Evolutionary conservation across 176 grass and related monocot species (phyloP).

Genomic region (Aechmea fasciata): DNA sequence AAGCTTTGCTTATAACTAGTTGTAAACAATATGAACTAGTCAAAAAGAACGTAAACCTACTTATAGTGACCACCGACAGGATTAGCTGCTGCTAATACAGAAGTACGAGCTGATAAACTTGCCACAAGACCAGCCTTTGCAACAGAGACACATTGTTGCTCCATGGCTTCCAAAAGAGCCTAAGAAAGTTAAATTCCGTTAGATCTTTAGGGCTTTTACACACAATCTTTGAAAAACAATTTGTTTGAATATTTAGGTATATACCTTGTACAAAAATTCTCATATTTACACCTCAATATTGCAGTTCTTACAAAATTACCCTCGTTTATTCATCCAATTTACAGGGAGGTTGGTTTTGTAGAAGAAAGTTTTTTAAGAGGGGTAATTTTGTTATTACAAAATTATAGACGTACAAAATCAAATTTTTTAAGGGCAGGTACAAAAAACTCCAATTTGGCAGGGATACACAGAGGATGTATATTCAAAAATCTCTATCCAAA

Average conservation of each 20-base stretch:
- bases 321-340: too few species aligned
- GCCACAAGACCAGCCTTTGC: conserved; percentile 97
- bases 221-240: too few species aligned
- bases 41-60: conserved; percentile 35
- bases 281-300: too few species aligned
- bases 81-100: conserved; percentile 89
- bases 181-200: conserved; percentile 41
- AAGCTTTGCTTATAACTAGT: not conserved
- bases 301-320: too few species aligned
- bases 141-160: conserved; percentile 94
- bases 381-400: too few species aligned
- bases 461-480: too few species aligned
- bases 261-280: not conserved
- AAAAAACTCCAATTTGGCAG: too few species aligned
- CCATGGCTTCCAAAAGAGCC: conserved; percentile 97
- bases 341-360: too few species aligned
- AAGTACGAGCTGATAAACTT: conserved; percentile 82
- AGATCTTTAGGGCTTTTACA: conserved; percentile 6
- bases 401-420: too few species aligned
- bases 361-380: too few species aligned
- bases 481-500: too few species aligned
- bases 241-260: not conserved
- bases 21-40: not conserved
- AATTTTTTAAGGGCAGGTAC: too few species aligned
- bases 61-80: conserved; percentile 94